Evolutionary conservation across 2,329 filamentous ascomycete genomes (phyloP).

Genomic region (Pyrenophora tritici-repentis): DNA sequence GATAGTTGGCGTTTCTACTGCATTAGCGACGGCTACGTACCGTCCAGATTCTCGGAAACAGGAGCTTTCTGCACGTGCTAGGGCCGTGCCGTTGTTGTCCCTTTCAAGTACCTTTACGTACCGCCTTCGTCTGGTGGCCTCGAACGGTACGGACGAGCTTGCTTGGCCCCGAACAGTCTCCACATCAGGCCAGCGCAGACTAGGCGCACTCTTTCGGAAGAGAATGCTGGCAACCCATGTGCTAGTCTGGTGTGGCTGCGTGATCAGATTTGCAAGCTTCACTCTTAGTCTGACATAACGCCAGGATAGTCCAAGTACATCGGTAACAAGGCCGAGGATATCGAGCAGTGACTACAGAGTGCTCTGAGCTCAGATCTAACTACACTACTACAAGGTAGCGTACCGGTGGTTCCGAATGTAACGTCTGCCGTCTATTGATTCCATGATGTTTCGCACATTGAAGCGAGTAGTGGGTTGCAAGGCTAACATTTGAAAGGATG

Average conservation of each 20-base stretch:
- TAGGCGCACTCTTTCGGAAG: background rate
- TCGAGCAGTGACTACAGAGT: slow-evolving; percentile 14
- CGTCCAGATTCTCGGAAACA: slow-evolving; percentile 24
- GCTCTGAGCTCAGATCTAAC: slow-evolving; percentile 17
- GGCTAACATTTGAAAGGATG: slow-evolving; percentile 8
- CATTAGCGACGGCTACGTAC: slow-evolving; percentile 30
- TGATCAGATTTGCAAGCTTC: slow-evolving; percentile 1
- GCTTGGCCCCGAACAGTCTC: slow-evolving; percentile 15
- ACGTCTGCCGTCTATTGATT: slow-evolving; percentile 1
- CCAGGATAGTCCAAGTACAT: slow-evolving; percentile 18
- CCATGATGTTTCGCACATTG: background rate
- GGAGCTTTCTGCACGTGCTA: slow-evolving; percentile 21
- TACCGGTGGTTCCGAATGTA: slow-evolving; percentile 15
- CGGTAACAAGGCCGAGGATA: slow-evolving; percentile 18
- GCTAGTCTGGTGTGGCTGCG: background rate
- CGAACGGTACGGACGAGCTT: slow-evolving; percentile 16
- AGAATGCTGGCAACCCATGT: background rate
- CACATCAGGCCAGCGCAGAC: slow-evolving; percentile 16
- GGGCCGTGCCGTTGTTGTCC: slow-evolving; percentile 18
- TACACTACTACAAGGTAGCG: slow-evolving; percentile 8
- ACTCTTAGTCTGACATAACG: background rate
- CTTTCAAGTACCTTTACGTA: slow-evolving; percentile 8
- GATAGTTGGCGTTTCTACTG: slow-evolving; percentile 17
- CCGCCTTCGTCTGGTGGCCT: background rate
- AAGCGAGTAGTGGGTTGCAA: background rate